Evolutionary conservation across 2,329 filamentous ascomycete species (phyloP).

Genomic region (Helicocarpus griseus): DNA sequence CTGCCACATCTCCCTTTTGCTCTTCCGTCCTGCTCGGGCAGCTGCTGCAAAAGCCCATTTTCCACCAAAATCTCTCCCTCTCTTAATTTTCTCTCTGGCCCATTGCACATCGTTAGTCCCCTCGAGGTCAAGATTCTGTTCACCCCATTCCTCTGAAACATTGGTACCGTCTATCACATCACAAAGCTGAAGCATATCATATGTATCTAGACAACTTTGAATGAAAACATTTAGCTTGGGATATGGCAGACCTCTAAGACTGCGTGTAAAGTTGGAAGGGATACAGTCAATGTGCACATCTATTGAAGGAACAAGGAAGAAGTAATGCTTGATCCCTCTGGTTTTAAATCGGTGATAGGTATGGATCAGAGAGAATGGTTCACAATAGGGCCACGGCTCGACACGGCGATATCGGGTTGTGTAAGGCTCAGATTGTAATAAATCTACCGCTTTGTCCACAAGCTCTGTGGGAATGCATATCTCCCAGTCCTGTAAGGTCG

Average conservation of each 20-base stretch:
- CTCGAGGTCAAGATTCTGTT: constrained; percentile 17
- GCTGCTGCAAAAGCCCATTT: constrained; percentile 18
- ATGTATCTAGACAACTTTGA: constrained; percentile 21
- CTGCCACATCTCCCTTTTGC: constrained; percentile 18
- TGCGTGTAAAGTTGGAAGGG: constrained; percentile 19
- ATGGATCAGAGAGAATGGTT: constrained; percentile 18
- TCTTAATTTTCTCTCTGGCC: constrained; percentile 19
- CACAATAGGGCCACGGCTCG: constrained; percentile 14
- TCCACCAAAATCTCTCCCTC: constrained; percentile 15
- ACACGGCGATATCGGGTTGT: constrained; percentile 15
- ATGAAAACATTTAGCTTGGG: constrained; percentile 19
- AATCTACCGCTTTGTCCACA: constrained; percentile 15
- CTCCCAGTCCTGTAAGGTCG: constrained; percentile 21
- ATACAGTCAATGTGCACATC: constrained; percentile 17
- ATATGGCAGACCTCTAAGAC: constrained; percentile 21
- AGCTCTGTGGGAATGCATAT: constrained; percentile 19
- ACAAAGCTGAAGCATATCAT: constrained; percentile 18
- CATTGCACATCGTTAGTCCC: constrained; percentile 20
- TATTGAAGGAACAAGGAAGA: constrained; percentile 19
- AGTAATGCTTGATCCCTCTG: constrained; percentile 19
- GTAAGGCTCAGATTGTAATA: constrained; percentile 17
- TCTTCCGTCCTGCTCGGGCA: constrained; percentile 17
- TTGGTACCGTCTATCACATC: constrained; percentile 23
- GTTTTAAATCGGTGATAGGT: constrained; percentile 22
- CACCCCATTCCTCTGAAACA: constrained; percentile 22